Conservation (phyloP, 179 eudicot genomes). For the Beta corolliflora region DNA sequence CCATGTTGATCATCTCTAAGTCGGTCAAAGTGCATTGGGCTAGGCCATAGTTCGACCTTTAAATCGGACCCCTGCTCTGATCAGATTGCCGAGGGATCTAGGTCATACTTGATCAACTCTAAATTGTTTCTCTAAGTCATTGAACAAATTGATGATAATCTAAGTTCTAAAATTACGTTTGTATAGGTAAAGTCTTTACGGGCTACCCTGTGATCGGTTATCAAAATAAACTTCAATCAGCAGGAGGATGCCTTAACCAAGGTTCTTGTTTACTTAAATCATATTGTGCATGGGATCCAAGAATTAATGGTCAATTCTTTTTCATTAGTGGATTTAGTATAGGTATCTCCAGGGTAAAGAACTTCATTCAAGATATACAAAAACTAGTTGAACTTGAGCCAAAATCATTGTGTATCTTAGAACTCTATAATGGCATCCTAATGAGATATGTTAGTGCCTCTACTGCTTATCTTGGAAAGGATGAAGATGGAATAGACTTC, state of each 20-base stretch:
- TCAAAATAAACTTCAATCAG: constrained; percentile 65
- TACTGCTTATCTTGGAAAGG: constrained; percentile 61
- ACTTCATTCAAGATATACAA: constrained; percentile 63
- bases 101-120: too few relatives aligned
- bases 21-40: too few relatives aligned
- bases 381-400: constrained; percentile 48
- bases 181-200: constrained; percentile 41
- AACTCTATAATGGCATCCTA: constrained; percentile 62
- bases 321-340: constrained; percentile 57
- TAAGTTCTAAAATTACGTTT: background rate
- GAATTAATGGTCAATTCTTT: constrained; percentile 55
- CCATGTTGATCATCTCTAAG: too few relatives aligned
- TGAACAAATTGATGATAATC: background rate
- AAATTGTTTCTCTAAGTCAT: too few relatives aligned
- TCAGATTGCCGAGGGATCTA: too few relatives aligned
- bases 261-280: constrained; percentile 34
- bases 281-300: constrained; percentile 66
- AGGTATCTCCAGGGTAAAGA: constrained; percentile 46
- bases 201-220: constrained; percentile 71
- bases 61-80: too few relatives aligned
- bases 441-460: constrained; percentile 73
- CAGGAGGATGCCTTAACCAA: constrained; percentile 59
- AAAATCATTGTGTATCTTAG: constrained; percentile 57
- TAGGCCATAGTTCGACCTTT: too few relatives aligned
- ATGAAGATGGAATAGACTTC: constrained; percentile 64